Percentiles rank a stretch among this genome's conserved stretches.
phyloP scores from a whole-genome alignment of 805 yeast genomes.

The Ogataea populi-albae region DNA sequence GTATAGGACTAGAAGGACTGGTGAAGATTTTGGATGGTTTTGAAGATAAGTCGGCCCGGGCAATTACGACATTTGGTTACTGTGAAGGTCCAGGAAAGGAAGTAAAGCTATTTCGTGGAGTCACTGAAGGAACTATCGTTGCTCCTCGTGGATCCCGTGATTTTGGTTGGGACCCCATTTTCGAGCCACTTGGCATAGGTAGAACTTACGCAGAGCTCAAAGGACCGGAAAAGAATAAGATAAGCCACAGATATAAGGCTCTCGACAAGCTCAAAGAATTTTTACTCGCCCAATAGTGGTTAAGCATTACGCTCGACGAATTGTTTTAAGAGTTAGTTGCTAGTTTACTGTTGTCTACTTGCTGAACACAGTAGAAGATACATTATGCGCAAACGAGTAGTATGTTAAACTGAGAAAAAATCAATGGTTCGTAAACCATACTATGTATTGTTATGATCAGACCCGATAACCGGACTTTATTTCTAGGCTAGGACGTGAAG shows the following conservation, averaged over 20 bases:
- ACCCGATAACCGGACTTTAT: background rate
- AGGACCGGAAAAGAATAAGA: slow-evolving; percentile 67
- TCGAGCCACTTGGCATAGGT: slow-evolving; percentile 73
- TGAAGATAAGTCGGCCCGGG: slow-evolving; percentile 80
- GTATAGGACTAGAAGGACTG: slow-evolving; percentile 73
- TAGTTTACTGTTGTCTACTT: no score
- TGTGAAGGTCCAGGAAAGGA: slow-evolving; percentile 76
- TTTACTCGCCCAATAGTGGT: slow-evolving; percentile 27
- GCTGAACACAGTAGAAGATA: no score
- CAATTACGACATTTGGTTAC: slow-evolving; percentile 90
- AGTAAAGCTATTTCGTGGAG: slow-evolving; percentile 80
- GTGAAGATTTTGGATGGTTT: slow-evolving; percentile 76
- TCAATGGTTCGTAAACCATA: background rate
- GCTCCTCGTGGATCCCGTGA: slow-evolving; percentile 69
- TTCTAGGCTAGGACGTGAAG: slow-evolving; percentile 14
- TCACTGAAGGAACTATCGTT: slow-evolving; percentile 78
- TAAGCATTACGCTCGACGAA: no score
- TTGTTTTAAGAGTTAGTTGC: no score
- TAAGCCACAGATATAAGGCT: slow-evolving; percentile 88
- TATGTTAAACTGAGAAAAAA: no score
- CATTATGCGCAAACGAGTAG: no score
- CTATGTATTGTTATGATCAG: no score
- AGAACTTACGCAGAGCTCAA: slow-evolving; percentile 90
- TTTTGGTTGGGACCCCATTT: slow-evolving; percentile 95
- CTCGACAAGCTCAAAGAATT: slow-evolving; percentile 65